Evolutionary conservation across 306 rosid species (phyloP), one percentile per base, ranked within the genome.

Genomic region (Prunus campanulata): DNA sequence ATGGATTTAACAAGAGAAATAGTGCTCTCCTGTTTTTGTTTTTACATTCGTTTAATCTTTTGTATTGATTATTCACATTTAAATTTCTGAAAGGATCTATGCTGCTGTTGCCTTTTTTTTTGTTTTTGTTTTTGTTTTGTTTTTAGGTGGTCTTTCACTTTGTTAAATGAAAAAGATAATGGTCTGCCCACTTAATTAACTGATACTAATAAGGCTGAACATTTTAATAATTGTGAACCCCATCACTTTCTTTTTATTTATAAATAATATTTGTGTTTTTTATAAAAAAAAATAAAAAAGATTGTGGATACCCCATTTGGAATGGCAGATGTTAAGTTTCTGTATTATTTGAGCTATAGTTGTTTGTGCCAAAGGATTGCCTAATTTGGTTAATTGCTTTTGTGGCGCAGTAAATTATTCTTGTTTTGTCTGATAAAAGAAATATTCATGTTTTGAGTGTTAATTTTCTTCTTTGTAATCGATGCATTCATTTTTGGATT

Each of bases 401-500:
- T 29, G 74, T 30, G 27, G 32, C 0, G 12, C 15, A 15, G n/a
- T 35, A 55, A 2, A 71, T 46, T 39, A n/a, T 63, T 20, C 24
- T 62, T 15, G 6, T 63, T 32, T 65, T 9, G 9, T 20, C 24
- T 20, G 27, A 35, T 35, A 16, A 65, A 66, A 35, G 35, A 30
- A 59, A 20, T 20, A 30, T 63, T 48, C 62, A 50, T 10, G 10
- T 54, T 32, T 59, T 7, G 16, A 52, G 15, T 63, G 3, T 62
- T 24, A 24, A 30, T 35, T 77, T 57, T 50, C 29, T 69, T 50
- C 20, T 29, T 54, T 29, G 2, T 60, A 49, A 15, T n/a, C 12
- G 68, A 42, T 55, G 32, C 66, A 22, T 74, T 9, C 7, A 49
- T 64, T 81, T 82, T 71, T 49, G 48, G 32, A 81, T 85, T 85